Evolutionary conservation across 768 basidiomycete species (phyloP).

Genomic region (Artomyces pyxidatus): DNA sequence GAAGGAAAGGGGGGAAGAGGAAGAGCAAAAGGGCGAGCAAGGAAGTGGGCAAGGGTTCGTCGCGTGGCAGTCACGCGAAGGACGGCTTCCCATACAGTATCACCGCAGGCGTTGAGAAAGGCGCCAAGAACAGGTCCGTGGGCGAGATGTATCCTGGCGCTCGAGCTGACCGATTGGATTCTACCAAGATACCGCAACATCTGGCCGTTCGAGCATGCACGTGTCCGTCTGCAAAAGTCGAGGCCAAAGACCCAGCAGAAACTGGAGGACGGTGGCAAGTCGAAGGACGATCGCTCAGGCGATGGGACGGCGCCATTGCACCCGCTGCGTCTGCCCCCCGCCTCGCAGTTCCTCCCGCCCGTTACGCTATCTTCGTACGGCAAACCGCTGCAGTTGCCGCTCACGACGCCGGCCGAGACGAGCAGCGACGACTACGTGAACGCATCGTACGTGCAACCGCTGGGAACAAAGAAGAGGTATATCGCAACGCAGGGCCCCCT

Average conservation of each 20-base stretch:
- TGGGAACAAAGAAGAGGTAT: constrained; percentile 74
- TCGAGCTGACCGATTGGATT: not conserved
- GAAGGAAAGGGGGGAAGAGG: not conserved
- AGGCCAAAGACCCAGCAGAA: constrained; percentile 5
- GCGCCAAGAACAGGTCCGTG: constrained; percentile 79
- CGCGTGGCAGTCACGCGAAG: constrained; percentile 12
- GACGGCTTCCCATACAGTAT: constrained; percentile 78
- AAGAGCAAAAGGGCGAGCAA: constrained; percentile 16
- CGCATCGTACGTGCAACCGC: constrained; percentile 86
- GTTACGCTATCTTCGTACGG: not conserved
- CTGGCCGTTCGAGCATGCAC: constrained; percentile 95
- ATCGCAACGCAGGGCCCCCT: constrained; percentile 96
- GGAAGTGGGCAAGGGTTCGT: constrained; percentile 10
- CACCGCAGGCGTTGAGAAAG: constrained; percentile 92
- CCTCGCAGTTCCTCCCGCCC: constrained; percentile 13
- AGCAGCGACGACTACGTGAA: constrained; percentile 85
- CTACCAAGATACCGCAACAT: constrained; percentile 79
- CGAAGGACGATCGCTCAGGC: not conserved
- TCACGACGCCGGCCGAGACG: constrained; percentile 7
- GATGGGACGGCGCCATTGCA: constrained; percentile 6
- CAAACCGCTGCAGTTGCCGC: constrained; percentile 6
- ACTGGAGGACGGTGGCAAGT: too few relatives aligned
- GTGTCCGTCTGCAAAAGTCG: constrained; percentile 53
- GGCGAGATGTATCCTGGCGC: not conserved
- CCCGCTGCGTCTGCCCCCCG: constrained; percentile 7